Conservation (phyloP, 2,329 filamentous ascomycete species). For the Pyrenochaeta sp. region DNA sequence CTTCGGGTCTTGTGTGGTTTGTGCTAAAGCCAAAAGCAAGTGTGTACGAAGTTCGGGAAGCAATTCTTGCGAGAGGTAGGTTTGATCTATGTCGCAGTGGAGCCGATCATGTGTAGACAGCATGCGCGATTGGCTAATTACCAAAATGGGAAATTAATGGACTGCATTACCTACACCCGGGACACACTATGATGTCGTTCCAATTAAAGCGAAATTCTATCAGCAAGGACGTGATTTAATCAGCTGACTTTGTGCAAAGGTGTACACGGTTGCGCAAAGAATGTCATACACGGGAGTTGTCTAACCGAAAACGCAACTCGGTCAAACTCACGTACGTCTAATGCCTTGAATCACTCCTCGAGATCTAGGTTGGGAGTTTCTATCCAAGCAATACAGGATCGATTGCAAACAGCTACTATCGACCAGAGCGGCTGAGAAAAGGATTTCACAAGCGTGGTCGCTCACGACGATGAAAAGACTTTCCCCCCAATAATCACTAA, state of each 20-base stretch:
- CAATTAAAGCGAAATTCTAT: not conserved
- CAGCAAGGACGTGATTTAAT: not conserved
- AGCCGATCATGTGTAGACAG: no score
- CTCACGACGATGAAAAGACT: no score
- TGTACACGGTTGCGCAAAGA: slow-evolving; percentile 1
- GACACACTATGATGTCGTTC: no score
- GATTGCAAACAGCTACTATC: no score
- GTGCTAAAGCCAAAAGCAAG: slow-evolving; percentile 12
- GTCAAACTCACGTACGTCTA: not conserved
- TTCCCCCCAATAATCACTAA: no score
- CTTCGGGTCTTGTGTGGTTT: slow-evolving; percentile 4
- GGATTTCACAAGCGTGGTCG: no score
- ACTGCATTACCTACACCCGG: no score
- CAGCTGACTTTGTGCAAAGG: not conserved
- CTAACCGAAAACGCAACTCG: not conserved
- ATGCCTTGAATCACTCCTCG: not conserved
- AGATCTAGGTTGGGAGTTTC: no score
- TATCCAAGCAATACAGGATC: no score
- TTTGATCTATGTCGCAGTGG: not conserved
- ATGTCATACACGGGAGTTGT: not conserved
- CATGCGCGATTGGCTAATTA: no score
- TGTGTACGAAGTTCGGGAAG: slow-evolving; percentile 4
- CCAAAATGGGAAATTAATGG: no score
- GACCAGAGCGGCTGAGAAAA: no score
- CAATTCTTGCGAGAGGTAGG: slow-evolving; percentile 6